phyloP scores from a whole-genome alignment of 2,329 filamentous ascomycete species.

The Ophiostoma ips region DNA sequence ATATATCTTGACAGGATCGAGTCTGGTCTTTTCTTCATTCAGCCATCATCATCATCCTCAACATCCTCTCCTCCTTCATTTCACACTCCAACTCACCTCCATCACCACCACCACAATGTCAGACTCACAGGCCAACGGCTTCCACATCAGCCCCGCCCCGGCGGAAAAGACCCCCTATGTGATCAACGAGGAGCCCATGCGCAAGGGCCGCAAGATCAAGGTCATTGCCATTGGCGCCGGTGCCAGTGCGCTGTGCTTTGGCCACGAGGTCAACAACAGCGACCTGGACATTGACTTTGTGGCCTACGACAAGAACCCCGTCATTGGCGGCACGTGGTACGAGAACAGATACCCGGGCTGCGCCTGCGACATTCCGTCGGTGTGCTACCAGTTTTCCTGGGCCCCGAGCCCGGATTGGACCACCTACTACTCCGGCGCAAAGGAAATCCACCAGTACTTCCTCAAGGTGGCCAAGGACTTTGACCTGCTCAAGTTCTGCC shows the following conservation, averaged over 20 bases:
- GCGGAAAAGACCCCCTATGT: not conserved
- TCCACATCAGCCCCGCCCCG: conserved; percentile 3
- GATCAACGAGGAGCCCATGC: conserved; percentile 4
- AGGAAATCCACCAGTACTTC: conserved; percentile 27
- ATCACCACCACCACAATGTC: not conserved
- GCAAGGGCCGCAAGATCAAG: conserved; percentile 3
- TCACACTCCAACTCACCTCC: no score
- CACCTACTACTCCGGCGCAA: conserved; percentile 32
- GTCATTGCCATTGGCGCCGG: conserved; percentile 8
- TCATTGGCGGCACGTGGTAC: conserved; percentile 35
- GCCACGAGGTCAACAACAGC: conserved; percentile 4
- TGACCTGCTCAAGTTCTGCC: conserved; percentile 4
- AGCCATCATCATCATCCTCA: no score
- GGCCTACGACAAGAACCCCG: conserved; percentile 33
- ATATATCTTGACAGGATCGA: no score
- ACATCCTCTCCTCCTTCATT: no score
- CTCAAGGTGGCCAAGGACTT: conserved; percentile 5
- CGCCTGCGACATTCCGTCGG: conserved; percentile 16
- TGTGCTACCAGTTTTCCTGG: conserved; percentile 22
- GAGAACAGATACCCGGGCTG: conserved; percentile 27
- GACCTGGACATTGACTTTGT: conserved; percentile 16
- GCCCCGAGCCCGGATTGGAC: conserved; percentile 39
- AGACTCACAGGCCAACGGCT: conserved; percentile 1
- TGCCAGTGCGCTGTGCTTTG: conserved; percentile 3
- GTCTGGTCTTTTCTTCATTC: no score